These are phyloP conservation scores for Blastobotrys arbuscula DNA, from an alignment of 1,139 yeast genomes.

Conservation along the genomic window DNA sequence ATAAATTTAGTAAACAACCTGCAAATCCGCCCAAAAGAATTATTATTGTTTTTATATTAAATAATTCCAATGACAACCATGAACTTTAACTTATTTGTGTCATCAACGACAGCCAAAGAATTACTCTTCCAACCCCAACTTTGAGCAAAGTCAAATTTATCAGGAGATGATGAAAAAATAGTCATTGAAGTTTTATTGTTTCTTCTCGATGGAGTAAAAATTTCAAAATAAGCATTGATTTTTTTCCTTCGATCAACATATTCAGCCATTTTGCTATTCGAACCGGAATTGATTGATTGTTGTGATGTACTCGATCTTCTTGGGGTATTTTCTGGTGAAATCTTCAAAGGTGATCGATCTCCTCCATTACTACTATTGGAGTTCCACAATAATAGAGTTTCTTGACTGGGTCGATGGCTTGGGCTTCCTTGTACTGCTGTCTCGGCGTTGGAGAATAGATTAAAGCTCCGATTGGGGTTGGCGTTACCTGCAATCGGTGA, in stretches of 20 bases:
- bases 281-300: neutral
- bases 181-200: conserved; percentile 41
- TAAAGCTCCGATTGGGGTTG: neutral
- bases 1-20: too few relatives aligned
- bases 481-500: neutral
- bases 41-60: conserved; percentile 16
- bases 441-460: neutral
- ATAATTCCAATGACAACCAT: conserved; percentile 47
- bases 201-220: conserved; percentile 47
- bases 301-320: neutral
- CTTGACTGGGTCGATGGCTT: neutral
- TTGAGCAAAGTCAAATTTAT: conserved; percentile 45
- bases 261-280: conserved; percentile 14
- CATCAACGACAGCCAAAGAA: conserved; percentile 42
- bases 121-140: conserved; percentile 55
- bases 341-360: neutral
- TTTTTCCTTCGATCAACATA: conserved; percentile 39
- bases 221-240: conserved; percentile 45
- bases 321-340: conserved; percentile 2
- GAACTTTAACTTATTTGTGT: conserved; percentile 37
- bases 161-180: conserved; percentile 48
- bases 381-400: neutral
- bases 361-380: neutral
- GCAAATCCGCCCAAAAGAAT: neutral
- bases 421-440: neutral